Base-by-base conservation (phyloP, 176 grass and related monocot genomes). In the Paspalum notatum region DNA sequence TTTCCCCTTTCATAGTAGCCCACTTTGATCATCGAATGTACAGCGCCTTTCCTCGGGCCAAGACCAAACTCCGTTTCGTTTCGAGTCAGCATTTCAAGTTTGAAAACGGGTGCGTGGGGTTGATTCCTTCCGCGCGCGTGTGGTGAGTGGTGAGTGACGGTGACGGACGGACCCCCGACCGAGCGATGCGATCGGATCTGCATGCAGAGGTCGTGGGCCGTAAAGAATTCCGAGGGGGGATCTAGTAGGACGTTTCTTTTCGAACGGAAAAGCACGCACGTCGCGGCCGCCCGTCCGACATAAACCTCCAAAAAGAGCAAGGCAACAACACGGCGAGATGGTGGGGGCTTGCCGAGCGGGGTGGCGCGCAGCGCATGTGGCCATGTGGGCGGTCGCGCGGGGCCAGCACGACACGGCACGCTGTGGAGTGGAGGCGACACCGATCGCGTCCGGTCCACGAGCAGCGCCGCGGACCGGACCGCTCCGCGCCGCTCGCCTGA, bases 211-310 rank as follows among this genome's bases (percentile, higher is more conserved):
- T 57, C 20, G 0, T 12, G 5, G 17, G 43, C 9, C 24, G 1
- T 77, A 77, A 50, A 78, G 18, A 64, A 77, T 47, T 63, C 24
- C 8, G 17, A 11, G 15, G 8, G 10, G 60, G 75, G 50, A 78
- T 78, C 59, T 78, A n/a, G 42, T 78, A n/a, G 42, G 75, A 39
- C 75, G 44, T 50, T 78, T n/a, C n/a, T n/a, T n/a, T 78, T 78
- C 75, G 75, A 50, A 78, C 16, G 12, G 3, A 5, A n/a, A 59
- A 57, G 21, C 10, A 60, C 58, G 56, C 21, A 5, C 16, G 51
- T 53, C 51, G 42, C 42, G 8, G 42, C 40, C 8, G 56, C 20
- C 14, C 39, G 66, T 25, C 12, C 82, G 27, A 18, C 41, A 38
- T 12, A 55, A 45, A 57, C 44, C 14, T 70, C 78, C 85, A 62